These are phyloP conservation scores for Vaccinium corymbosum DNA, from an alignment of 148 eudicot genomes.

Conservation along the genomic window DNA sequence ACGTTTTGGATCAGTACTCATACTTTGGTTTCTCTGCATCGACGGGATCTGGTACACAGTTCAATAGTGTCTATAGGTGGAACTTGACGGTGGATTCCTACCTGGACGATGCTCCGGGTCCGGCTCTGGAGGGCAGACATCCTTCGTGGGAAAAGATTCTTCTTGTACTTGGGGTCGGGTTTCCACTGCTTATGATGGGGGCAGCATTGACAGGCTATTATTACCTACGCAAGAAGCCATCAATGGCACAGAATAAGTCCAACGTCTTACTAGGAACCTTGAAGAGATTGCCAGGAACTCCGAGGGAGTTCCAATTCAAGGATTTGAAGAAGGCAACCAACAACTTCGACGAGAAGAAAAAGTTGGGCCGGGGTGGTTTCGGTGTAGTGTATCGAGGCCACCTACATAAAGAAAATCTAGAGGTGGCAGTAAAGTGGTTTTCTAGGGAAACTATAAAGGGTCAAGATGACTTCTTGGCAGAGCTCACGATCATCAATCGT, in stretches of 20 bases:
- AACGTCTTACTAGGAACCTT: slow-evolving; percentile 51
- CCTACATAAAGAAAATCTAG: slow-evolving; percentile 39
- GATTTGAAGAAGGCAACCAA: slow-evolving; percentile 73
- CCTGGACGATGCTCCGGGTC: not conserved
- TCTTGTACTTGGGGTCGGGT: slow-evolving; percentile 21
- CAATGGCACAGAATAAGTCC: slow-evolving; percentile 22
- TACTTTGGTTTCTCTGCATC: slow-evolving; percentile 27
- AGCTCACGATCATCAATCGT: not conserved
- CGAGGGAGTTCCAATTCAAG: slow-evolving; percentile 60
- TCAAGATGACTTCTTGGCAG: not conserved
- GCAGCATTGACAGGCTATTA: slow-evolving; percentile 16
- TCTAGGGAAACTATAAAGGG: slow-evolving; percentile 36
- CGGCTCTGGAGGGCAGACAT: not conserved
- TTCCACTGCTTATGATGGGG: slow-evolving; percentile 18
- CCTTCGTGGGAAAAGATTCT: not conserved
- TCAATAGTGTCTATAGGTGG: slow-evolving; percentile 75
- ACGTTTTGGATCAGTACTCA: slow-evolving; percentile 19
- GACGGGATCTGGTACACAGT: slow-evolving; percentile 45
- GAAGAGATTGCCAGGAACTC: slow-evolving; percentile 66
- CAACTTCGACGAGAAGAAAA: slow-evolving; percentile 63
- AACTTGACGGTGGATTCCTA: slow-evolving; percentile 26
- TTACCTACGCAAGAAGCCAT: slow-evolving; percentile 18
- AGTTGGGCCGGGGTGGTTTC: slow-evolving; percentile 78
- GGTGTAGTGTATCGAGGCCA: slow-evolving; percentile 69
- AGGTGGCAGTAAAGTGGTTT: slow-evolving; percentile 79